These are phyloP conservation scores for Erucastrum elatum DNA, from an alignment of 345 rosid genomes.

Conservation along the genomic window DNA sequence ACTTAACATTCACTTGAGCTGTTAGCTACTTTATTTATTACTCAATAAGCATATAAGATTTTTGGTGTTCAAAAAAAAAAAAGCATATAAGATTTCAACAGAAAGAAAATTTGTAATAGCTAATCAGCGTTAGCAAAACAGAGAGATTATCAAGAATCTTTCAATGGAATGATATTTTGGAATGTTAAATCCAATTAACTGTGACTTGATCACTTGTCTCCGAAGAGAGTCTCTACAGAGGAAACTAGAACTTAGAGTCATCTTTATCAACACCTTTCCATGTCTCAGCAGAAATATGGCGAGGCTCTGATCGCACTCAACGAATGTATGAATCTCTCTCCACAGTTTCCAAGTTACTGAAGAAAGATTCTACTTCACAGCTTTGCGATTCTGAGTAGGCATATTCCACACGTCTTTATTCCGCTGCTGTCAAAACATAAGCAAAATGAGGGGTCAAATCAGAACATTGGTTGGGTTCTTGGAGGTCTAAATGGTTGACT, in stretches of 20 bases:
- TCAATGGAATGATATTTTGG: constrained; percentile 55
- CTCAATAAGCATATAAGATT: neutral
- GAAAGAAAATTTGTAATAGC: neutral
- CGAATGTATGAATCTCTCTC: constrained; percentile 69
- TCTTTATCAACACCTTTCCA: too few relatives aligned
- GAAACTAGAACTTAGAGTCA: too few relatives aligned
- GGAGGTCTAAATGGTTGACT: too few relatives aligned
- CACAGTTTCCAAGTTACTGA: constrained; percentile 56
- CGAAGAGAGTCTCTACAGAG: too few relatives aligned
- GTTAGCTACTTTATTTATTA: neutral
- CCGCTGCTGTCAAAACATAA: too few relatives aligned
- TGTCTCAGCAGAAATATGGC: constrained; percentile 44
- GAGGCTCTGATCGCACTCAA: constrained; percentile 57
- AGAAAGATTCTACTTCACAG: constrained; percentile 49
- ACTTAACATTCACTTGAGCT: constrained; percentile 7
- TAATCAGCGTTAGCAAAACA: too few relatives aligned
- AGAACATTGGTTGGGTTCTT: too few relatives aligned
- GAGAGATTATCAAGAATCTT: too few relatives aligned
- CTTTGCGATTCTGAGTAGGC: constrained; percentile 41
- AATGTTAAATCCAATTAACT: constrained; percentile 23
- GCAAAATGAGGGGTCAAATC: too few relatives aligned
- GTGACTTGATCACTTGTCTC: too few relatives aligned
- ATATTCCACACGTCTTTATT: too few relatives aligned
- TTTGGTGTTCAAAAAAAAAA: too few relatives aligned
- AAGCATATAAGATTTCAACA: neutral